phyloP scores from a whole-genome alignment of 768 basidiomycete genomes.

The Infundibulicybe gibba region DNA sequence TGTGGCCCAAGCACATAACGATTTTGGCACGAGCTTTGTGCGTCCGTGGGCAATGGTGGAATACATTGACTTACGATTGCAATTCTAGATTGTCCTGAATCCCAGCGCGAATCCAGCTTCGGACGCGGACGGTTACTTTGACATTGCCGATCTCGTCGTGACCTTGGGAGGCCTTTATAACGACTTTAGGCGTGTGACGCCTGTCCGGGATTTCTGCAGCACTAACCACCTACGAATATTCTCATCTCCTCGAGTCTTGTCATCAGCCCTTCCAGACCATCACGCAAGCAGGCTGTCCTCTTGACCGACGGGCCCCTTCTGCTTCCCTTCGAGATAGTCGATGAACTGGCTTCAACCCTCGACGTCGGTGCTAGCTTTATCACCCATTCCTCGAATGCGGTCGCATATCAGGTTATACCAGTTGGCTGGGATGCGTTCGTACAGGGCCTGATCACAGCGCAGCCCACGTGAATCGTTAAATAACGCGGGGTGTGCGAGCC shows the following conservation, averaged over 20 bases:
- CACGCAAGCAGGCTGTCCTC: constrained; percentile 23
- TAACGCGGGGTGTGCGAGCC: too few species aligned
- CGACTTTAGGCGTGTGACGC: constrained; percentile 19
- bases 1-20: constrained; percentile 9
- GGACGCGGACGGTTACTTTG: constrained; percentile 15
- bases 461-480: too few species aligned
- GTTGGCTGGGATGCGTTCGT: constrained; percentile 3
- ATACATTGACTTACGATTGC: neutral
- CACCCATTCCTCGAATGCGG: constrained; percentile 17
- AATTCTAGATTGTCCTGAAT: constrained; percentile 21
- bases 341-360: constrained; percentile 13
- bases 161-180: constrained; percentile 21
- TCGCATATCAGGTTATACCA: constrained; percentile 7
- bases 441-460: too few species aligned
- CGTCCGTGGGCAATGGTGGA: neutral
- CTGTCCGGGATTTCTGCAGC: neutral
- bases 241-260: constrained; percentile 16
- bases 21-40: constrained; percentile 14
- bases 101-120: constrained; percentile 16
- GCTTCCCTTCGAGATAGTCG: constrained; percentile 16
- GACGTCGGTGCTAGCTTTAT: constrained; percentile 24
- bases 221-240: neutral
- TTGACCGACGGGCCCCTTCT: constrained; percentile 24
- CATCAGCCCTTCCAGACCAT: constrained; percentile 11
- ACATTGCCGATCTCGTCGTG: constrained; percentile 23